These are phyloP conservation scores for Tephrocybe sp. DNA, from an alignment of 768 basidiomycete genomes.

Conservation along the genomic window DNA sequence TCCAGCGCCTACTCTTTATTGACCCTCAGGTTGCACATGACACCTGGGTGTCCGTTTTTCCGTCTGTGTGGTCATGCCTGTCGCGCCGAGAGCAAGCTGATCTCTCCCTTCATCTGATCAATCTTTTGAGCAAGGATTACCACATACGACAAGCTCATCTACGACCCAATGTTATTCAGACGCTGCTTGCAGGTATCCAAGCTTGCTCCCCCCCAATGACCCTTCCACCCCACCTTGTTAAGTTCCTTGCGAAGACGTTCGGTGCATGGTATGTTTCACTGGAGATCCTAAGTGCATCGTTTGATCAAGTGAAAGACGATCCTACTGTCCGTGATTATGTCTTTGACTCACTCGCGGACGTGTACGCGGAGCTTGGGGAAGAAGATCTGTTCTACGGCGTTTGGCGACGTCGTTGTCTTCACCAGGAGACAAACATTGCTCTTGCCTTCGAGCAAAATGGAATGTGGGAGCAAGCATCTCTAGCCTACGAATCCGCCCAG, in stretches of 20 bases:
- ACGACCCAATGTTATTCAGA: constrained; percentile 91
- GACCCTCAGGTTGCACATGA: constrained; percentile 78
- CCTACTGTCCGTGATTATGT: constrained; percentile 77
- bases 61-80: constrained; percentile 82
- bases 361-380: constrained; percentile 94
- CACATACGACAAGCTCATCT: constrained; percentile 86
- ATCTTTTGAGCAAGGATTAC: constrained; percentile 89
- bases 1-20: constrained; percentile 81
- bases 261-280: constrained; percentile 93
- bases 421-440: constrained; percentile 85
- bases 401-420: constrained; percentile 89
- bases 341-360: constrained; percentile 87
- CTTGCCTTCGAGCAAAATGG: constrained; percentile 94
- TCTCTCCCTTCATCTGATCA: constrained; percentile 86
- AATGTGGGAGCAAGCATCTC: constrained; percentile 92
- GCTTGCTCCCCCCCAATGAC: constrained; percentile 86
- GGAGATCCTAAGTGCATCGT: constrained; percentile 80
- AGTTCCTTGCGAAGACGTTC: constrained; percentile 95
- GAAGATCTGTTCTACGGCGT: constrained; percentile 97
- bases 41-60: constrained; percentile 87
- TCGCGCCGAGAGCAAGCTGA: constrained; percentile 87
- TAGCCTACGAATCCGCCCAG: constrained; percentile 88
- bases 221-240: constrained; percentile 91
- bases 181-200: constrained; percentile 80
- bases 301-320: constrained; percentile 79